Evolutionary conservation across 192 early-diverging fungal genomes (phyloP).

Genomic region (Linnemannia schmuckeri): DNA sequence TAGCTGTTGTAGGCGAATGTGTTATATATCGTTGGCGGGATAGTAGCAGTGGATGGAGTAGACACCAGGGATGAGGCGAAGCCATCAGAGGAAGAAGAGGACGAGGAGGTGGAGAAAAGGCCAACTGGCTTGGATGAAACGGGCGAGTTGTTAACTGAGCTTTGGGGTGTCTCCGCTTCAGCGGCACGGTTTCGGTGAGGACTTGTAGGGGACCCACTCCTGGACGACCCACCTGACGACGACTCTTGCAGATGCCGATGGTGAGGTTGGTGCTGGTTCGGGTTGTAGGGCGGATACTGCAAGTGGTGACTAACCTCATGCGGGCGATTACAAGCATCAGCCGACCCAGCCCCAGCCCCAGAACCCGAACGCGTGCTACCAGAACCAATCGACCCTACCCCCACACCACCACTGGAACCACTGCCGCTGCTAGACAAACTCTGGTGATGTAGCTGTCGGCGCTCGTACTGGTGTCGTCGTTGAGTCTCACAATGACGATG

Average conservation of each 20-base stretch:
- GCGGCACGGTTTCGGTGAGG: neutral
- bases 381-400: neutral
- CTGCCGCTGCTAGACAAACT: neutral
- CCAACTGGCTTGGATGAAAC: neutral
- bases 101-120: neutral
- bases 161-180: neutral
- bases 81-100: neutral
- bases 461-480: slow-evolving; percentile 25
- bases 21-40: slow-evolving; percentile 34
- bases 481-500: slow-evolving; percentile 28
- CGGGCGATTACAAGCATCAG: neutral
- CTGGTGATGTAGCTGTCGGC: neutral
- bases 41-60: neutral
- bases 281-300: slow-evolving; percentile 24
- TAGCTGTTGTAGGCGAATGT: slow-evolving; percentile 65
- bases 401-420: neutral
- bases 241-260: neutral
- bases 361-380: neutral
- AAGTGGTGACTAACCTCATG: slow-evolving; percentile 20
- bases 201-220: neutral
- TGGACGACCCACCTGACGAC: neutral
- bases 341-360: neutral
- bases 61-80: neutral
- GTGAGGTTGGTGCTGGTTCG: neutral
- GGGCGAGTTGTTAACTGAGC: slow-evolving; percentile 13